phyloP scores from a whole-genome alignment of 768 basidiomycete species.

The Gymnopilus junonius region DNA sequence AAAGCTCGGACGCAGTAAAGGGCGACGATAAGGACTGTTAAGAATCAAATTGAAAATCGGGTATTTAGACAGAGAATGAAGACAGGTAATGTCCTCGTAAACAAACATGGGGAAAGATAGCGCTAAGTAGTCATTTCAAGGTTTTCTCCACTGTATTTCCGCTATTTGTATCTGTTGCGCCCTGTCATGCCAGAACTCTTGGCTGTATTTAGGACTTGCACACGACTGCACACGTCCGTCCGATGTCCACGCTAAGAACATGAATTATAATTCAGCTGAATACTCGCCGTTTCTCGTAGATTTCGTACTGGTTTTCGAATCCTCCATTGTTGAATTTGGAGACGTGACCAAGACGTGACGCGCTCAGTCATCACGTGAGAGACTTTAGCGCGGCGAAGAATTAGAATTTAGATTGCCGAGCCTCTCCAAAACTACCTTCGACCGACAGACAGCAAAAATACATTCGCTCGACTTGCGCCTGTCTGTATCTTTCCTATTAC shows the following conservation, averaged over 20 bases:
- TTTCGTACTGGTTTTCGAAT: too few relatives aligned
- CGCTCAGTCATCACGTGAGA: background rate
- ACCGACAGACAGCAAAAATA: background rate
- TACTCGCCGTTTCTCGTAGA: too few relatives aligned
- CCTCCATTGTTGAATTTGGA: background rate
- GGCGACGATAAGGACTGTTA: background rate
- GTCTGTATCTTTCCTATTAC: background rate
- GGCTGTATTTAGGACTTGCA: background rate
- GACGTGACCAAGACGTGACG: background rate
- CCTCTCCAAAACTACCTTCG: background rate
- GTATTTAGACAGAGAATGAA: background rate
- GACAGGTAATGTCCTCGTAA: background rate
- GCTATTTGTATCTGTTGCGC: background rate
- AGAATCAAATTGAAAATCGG: background rate
- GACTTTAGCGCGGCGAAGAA: too few relatives aligned
- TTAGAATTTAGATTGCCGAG: conserved; percentile 44
- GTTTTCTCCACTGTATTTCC: background rate
- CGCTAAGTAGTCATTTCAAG: background rate
- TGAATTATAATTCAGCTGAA: too few relatives aligned
- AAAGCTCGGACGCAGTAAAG: background rate
- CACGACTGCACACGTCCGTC: background rate
- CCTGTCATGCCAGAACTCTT: background rate
- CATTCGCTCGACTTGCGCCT: background rate
- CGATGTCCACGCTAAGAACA: background rate
- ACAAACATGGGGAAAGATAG: background rate